phyloP scores from a whole-genome alignment of 805 yeast genomes.

The Tetrapisispora iriomotensis region DNA sequence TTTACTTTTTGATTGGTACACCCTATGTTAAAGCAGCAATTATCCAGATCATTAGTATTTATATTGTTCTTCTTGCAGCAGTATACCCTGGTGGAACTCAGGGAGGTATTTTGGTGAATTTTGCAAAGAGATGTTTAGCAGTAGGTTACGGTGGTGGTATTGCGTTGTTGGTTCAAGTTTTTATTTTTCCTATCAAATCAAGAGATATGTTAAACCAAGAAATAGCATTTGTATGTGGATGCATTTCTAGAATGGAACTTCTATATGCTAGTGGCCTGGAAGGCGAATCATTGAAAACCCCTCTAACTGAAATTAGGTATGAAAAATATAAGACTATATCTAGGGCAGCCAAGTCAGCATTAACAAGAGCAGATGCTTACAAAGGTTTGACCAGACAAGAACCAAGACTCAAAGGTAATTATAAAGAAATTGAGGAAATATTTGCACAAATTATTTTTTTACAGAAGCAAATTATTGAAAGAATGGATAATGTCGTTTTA shows the following conservation, averaged over 20 bases:
- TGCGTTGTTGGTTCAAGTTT: slow-evolving; percentile 37
- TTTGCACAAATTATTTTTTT: slow-evolving; percentile 38
- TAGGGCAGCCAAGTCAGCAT: slow-evolving; percentile 31
- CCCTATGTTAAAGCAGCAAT: slow-evolving; percentile 44
- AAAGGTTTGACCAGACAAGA: slow-evolving; percentile 36
- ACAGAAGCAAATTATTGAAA: slow-evolving; percentile 37
- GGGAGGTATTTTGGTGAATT: slow-evolving; percentile 35
- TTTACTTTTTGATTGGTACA: slow-evolving; percentile 35
- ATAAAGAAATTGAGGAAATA: slow-evolving; percentile 31
- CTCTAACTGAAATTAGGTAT: slow-evolving; percentile 26
- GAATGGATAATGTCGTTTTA: slow-evolving; percentile 37
- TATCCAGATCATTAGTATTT: slow-evolving; percentile 38
- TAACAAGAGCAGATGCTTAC: slow-evolving; percentile 34
- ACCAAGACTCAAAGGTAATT: slow-evolving; percentile 40
- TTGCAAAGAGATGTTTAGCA: slow-evolving; percentile 42
- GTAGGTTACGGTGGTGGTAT: slow-evolving; percentile 42
- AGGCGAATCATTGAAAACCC: slow-evolving; percentile 25
- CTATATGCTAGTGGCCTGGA: slow-evolving; percentile 35
- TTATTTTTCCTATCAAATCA: slow-evolving; percentile 40
- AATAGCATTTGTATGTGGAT: slow-evolving; percentile 32
- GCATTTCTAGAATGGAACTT: slow-evolving; percentile 32
- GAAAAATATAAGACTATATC: slow-evolving; percentile 28
- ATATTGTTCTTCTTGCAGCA: slow-evolving; percentile 39
- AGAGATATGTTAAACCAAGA: slow-evolving; percentile 36
- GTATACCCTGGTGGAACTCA: slow-evolving; percentile 30